Base-by-base conservation (phyloP, 2,329 filamentous ascomycete species). In the Clarireedia sp. region DNA sequence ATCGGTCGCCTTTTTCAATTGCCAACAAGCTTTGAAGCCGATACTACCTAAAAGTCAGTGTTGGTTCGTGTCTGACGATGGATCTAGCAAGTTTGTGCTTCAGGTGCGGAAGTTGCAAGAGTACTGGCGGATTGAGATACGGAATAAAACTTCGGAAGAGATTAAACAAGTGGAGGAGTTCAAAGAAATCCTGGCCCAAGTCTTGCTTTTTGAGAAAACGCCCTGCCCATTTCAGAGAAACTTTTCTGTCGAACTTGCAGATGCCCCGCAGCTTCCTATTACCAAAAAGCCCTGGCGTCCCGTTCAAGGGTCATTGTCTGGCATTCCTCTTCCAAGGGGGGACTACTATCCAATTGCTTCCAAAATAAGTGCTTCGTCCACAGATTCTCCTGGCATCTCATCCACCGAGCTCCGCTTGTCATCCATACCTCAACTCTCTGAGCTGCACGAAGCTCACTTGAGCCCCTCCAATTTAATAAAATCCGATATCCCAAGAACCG, bases 81-180 rank as follows among this genome's bases (percentile, higher is more conserved):
- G 85, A 55, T 57, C 51, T 86, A 90, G 76, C 70, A 80, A 85
- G 63, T 96, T 95, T 63, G 87, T 95, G n/a, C 74, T 96, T 57
- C 87, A 91, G 61, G 89, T 95, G 61, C 79, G 90, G 21, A 82
- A 86, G 45, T 86, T 91, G 29, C 86, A 87, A 44, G 51, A 54
- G 29, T 96, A 94, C 70, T 96, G 94, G 79, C 84, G 91, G 60
- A 94, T 96, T 64, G 91, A 96, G 67, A 73, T 96, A 5, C 88
- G 90, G 0, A 78, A 82, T 16, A 76, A 76, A 37, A 80, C 80
- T 0, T 73, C 79, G 2, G 81, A 86, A 21, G 85, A 92, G 60
- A 75, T 79, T 60, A 72, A 75, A 44, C 79, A 81, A 61, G 83
- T 89, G 4, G 77, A 80, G 53, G 77, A 83, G 37, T 75, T 96